Percentiles rank a stretch among this genome's conserved stretches.
Evolutionary conservation across 768 basidiomycete genomes (phyloP).

Genomic region (Tricholoma bakamatsutake): DNA sequence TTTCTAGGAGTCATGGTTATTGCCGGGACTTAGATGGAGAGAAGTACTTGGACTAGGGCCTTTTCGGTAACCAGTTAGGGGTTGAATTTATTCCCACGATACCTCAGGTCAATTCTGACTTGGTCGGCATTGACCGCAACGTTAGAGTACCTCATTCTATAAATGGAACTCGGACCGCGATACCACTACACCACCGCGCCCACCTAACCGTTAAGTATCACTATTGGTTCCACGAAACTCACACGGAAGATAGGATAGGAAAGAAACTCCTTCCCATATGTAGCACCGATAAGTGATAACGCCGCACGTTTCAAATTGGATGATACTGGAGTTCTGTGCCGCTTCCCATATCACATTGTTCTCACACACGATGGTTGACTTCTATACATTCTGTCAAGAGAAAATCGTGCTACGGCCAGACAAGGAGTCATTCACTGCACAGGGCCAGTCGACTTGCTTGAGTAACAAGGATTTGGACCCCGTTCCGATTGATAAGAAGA

Average conservation of each 20-base stretch:
- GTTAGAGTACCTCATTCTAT: no score
- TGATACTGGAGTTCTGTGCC: neutral
- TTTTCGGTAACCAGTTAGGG: no score
- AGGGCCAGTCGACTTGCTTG: neutral
- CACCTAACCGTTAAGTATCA: neutral
- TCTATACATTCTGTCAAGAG: neutral
- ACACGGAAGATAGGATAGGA: neutral
- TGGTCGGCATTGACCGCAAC: no score
- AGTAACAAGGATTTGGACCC: neutral
- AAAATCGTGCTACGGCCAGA: neutral
- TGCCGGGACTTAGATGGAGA: no score
- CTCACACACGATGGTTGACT: neutral
- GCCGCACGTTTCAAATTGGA: neutral
- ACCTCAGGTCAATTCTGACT: no score
- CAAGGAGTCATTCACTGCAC: neutral
- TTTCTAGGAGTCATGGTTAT: no score
- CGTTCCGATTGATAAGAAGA: neutral
- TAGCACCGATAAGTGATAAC: neutral
- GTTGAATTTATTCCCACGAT: no score
- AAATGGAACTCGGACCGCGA: no score
- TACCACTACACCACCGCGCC: no score
- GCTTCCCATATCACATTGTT: neutral
- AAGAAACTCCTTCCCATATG: neutral
- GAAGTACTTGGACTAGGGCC: no score
- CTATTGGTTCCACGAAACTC: neutral